Evolutionary conservation across 441 rosid genomes (phyloP).

Genomic region (Erodium chrysanthum): DNA sequence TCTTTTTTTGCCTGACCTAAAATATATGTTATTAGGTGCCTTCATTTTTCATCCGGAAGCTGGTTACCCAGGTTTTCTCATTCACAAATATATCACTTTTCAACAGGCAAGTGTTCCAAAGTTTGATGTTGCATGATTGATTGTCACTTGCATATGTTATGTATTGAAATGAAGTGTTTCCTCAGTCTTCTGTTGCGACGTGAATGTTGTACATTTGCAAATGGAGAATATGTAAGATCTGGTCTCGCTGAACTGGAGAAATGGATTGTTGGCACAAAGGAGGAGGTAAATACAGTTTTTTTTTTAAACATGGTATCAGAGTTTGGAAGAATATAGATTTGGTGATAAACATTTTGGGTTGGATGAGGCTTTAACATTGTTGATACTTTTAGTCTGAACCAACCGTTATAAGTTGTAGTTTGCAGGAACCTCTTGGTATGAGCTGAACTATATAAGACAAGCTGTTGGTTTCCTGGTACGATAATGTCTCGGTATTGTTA

Average conservation of each 20-base stretch:
- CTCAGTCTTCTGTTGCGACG: conserved; percentile 84
- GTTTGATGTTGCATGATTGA: conserved; percentile 6
- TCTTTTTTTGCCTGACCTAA: conserved; percentile 14
- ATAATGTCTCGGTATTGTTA: conserved; percentile 13
- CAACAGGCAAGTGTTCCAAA: conserved; percentile 52
- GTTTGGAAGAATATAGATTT: too few species aligned
- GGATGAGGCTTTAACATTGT: neutral
- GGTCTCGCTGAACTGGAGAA: conserved; percentile 95
- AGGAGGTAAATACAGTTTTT: conserved; percentile 49
- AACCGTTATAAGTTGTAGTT: conserved; percentile 37
- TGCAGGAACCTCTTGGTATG: conserved; percentile 99
- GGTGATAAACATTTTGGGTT: too few species aligned
- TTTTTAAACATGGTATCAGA: too few species aligned
- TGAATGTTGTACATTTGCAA: conserved; percentile 96
- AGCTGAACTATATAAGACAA: conserved; percentile 86
- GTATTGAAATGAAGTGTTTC: conserved; percentile 18
- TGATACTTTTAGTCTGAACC: conserved; percentile 22
- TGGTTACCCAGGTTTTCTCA: conserved; percentile 89
- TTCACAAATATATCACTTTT: conserved; percentile 89
- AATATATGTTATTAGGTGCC: conserved; percentile 56
- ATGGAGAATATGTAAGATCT: conserved; percentile 94
- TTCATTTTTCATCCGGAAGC: conserved; percentile 91
- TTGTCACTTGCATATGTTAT: conserved; percentile 11
- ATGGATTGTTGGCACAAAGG: conserved; percentile 69
- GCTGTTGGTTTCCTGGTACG: conserved; percentile 98